phyloP scores from a whole-genome alignment of 257 asterid species.

The Paulownia fortunei region DNA sequence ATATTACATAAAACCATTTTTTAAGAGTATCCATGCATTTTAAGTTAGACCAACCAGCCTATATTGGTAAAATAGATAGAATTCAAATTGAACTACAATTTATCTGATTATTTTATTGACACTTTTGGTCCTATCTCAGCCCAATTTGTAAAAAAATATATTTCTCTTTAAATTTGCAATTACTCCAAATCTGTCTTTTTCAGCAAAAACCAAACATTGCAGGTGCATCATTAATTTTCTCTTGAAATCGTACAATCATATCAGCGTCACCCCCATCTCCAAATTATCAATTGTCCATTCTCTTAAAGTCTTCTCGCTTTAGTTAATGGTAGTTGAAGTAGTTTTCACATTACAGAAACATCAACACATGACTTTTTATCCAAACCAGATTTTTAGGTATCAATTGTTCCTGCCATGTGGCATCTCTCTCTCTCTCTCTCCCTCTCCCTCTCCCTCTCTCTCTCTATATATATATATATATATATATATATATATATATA shows the following conservation, averaged over 20 bases:
- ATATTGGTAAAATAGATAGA: background rate
- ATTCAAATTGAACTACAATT: too few relatives aligned
- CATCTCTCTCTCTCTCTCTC: background rate
- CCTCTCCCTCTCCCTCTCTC: too few relatives aligned
- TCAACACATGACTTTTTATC: constrained; percentile 22
- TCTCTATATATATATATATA: too few relatives aligned
- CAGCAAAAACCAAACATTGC: constrained; percentile 29
- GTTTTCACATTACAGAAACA: constrained; percentile 12
- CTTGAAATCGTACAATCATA: constrained; percentile 4
- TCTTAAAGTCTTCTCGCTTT: background rate
- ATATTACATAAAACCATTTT: too few relatives aligned
- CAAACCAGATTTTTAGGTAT: constrained; percentile 14
- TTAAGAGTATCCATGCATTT: too few relatives aligned
- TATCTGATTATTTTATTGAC: background rate
- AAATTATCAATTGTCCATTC: constrained; percentile 18
- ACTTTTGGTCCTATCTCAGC: background rate
- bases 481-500: too few relatives aligned
- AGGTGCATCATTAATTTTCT: constrained; percentile 26
- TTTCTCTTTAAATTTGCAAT: constrained; percentile 7
- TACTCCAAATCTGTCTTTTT: constrained; percentile 19
- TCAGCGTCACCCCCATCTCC: background rate
- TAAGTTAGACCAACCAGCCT: background rate
- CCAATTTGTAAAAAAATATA: background rate
- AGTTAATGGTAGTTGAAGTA: constrained; percentile 30
- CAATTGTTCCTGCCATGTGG: constrained; percentile 2